phyloP scores from a whole-genome alignment of 164 flowering plant species.

The Umbilicus rupestris region DNA sequence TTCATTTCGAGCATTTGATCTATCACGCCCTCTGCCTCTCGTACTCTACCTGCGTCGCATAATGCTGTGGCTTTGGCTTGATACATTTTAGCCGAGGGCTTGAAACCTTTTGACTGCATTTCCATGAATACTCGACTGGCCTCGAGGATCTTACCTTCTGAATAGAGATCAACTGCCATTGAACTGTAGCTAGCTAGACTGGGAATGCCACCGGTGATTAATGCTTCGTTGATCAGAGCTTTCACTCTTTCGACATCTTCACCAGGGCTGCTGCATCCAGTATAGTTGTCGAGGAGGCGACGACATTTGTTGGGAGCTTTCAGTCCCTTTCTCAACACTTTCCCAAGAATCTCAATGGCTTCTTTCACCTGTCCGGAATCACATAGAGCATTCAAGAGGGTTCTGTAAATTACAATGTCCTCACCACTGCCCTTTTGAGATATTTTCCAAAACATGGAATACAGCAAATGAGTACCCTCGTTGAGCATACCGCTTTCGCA shows the following conservation, averaged over 20 bases:
- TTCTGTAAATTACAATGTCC: slow-evolving; percentile 56
- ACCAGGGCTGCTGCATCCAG: slow-evolving; percentile 8
- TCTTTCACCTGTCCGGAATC: slow-evolving; percentile 44
- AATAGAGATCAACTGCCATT: slow-evolving; percentile 46
- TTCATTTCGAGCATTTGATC: slow-evolving; percentile 31
- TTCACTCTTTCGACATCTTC: slow-evolving; percentile 30
- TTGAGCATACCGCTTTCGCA: slow-evolving; percentile 46
- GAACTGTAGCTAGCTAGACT: slow-evolving; percentile 43
- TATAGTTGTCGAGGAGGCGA: slow-evolving; percentile 25
- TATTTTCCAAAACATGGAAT: slow-evolving; percentile 75
- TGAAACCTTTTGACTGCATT: slow-evolving; percentile 42
- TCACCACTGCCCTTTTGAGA: slow-evolving; percentile 71
- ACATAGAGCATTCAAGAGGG: slow-evolving; percentile 54
- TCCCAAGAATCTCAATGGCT: slow-evolving; percentile 46
- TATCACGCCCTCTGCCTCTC: slow-evolving; percentile 42
- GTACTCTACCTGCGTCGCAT: slow-evolving; percentile 26
- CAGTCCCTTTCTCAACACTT: slow-evolving; percentile 65
- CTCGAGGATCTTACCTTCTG: slow-evolving; percentile 38
- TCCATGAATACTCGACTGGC: slow-evolving; percentile 41
- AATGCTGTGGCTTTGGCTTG: slow-evolving; percentile 52
- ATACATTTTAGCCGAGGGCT: slow-evolving; percentile 28
- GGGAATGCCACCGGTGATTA: slow-evolving; percentile 45
- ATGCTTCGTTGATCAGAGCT: slow-evolving; percentile 35
- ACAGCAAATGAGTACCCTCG: slow-evolving; percentile 65
- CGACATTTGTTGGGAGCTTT: slow-evolving; percentile 39